These are phyloP conservation scores for Viola odorata DNA, from an alignment of 345 rosid genomes.

Conservation along the genomic window DNA sequence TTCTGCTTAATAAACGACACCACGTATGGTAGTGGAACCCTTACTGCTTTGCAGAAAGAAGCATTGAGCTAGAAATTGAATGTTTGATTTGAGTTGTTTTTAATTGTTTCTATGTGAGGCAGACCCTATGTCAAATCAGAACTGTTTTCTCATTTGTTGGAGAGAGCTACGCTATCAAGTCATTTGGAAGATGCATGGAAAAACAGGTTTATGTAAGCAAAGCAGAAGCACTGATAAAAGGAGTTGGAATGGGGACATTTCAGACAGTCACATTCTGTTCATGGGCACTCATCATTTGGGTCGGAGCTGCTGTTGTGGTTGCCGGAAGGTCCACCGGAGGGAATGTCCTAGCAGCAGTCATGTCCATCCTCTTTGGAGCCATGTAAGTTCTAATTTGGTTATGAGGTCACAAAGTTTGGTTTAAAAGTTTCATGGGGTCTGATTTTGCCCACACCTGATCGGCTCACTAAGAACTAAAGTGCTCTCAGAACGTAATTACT, in stretches of 20 bases:
- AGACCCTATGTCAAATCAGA: constrained; percentile 54
- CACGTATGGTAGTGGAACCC: too few species aligned
- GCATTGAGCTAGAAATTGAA: background rate
- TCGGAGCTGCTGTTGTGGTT: constrained; percentile 49
- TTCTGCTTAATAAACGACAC: too few species aligned
- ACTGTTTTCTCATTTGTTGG: constrained; percentile 62
- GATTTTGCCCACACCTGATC: too few species aligned
- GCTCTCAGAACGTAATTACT: too few species aligned
- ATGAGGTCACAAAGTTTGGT: too few species aligned
- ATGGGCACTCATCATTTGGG: constrained; percentile 56
- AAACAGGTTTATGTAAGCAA: constrained; percentile 37
- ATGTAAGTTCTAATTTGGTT: constrained; percentile 31
- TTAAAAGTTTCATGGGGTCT: too few species aligned
- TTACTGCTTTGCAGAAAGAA: too few species aligned
- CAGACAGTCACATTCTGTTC: constrained; percentile 50
- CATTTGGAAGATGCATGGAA: constrained; percentile 42
- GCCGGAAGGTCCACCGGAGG: constrained; percentile 42
- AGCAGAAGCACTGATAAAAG: constrained; percentile 56
- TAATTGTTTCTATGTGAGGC: background rate
- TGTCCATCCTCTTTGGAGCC: constrained; percentile 66
- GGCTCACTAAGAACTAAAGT: too few species aligned
- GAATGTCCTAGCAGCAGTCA: constrained; percentile 46
- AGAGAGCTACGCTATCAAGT: constrained; percentile 37
- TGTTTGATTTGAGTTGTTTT: background rate
- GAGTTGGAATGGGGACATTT: constrained; percentile 56